Conservation (phyloP, 176 grass and related monocot species). For the Rhipidocladum racemiflorum region DNA sequence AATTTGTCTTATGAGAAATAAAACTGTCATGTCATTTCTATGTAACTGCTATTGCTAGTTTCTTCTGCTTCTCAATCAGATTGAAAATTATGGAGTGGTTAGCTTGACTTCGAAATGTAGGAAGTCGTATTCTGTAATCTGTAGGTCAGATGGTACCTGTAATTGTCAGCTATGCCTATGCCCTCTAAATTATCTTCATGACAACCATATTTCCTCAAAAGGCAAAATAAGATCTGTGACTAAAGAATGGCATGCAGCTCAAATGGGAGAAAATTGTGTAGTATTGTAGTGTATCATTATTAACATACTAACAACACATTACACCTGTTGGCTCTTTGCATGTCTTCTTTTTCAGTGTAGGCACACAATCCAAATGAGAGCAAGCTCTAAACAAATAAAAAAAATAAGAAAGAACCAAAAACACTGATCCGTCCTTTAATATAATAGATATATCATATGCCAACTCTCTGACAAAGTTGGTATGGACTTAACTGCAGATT, state of each 20-base stretch:
- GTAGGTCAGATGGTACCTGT: background rate
- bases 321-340: constrained; percentile 23
- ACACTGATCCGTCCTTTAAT: constrained; percentile 11
- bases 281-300: constrained; percentile 34
- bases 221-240: background rate
- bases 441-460: constrained; percentile 36
- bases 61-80: background rate
- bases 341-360: constrained; percentile 29
- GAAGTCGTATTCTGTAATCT: background rate
- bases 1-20: background rate
- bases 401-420: constrained; percentile 37
- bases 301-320: constrained; percentile 31
- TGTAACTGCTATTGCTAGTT: background rate
- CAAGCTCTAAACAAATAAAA: constrained; percentile 32
- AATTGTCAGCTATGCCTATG: background rate
- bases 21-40: background rate
- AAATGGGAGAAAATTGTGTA: constrained; percentile 5
- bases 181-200: background rate
- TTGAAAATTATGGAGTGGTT: background rate
- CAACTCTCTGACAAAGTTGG: constrained; percentile 10
- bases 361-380: constrained; percentile 36
- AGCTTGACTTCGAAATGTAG: background rate
- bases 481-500: constrained; percentile 29
- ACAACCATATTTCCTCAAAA: constrained; percentile 4
- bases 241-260: constrained; percentile 23